These are phyloP conservation scores for Carex pumila DNA, from an alignment of 176 grass and related monocot genomes.

Conservation along the genomic window DNA sequence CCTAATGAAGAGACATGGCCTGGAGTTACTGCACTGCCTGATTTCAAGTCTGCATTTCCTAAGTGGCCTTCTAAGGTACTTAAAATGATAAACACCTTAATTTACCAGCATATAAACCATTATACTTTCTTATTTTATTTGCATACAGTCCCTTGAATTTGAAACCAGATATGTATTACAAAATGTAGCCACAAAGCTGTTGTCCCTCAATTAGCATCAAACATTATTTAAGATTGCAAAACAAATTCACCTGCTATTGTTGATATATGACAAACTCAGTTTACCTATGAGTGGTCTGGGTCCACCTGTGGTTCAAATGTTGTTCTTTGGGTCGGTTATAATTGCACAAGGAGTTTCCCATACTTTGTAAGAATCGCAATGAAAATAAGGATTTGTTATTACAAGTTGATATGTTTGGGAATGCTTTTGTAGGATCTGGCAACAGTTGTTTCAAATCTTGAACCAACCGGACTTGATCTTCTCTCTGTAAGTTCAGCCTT, in stretches of 20 bases:
- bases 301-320: background rate
- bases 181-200: background rate
- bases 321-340: background rate
- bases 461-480: slow-evolving; percentile 65
- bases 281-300: background rate
- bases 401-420: background rate
- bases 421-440: slow-evolving; percentile 52
- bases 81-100: slow-evolving; percentile 2
- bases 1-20: slow-evolving; percentile 93
- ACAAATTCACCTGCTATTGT: background rate
- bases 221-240: background rate
- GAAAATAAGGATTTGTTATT: background rate
- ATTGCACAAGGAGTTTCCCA: background rate
- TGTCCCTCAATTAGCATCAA: background rate
- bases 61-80: slow-evolving; percentile 72
- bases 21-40: slow-evolving; percentile 65
- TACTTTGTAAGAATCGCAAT: background rate
- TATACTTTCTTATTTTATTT: background rate
- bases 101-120: background rate
- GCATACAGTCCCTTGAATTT: background rate
- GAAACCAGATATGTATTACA: background rate
- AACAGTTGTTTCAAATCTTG: slow-evolving; percentile 65
- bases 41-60: slow-evolving; percentile 92
- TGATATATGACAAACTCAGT: background rate
- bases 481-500: slow-evolving; percentile 60